Evolutionary conservation across 768 basidiomycete genomes (phyloP).

Genomic region (Rhizopogon roseolus): DNA sequence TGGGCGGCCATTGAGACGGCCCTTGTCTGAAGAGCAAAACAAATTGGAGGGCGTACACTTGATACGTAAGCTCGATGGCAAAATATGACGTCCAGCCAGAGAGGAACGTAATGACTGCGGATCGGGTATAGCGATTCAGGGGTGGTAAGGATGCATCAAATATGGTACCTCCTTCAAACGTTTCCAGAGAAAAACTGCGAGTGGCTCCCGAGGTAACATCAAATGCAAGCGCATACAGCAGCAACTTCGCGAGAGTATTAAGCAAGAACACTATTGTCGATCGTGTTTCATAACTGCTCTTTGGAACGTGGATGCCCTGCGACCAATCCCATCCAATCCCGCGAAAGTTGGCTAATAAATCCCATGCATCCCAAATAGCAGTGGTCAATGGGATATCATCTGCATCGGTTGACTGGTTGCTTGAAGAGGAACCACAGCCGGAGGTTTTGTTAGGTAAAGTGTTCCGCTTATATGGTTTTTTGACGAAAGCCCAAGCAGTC

Average conservation of each 20-base stretch:
- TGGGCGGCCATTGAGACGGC: conserved; percentile 56
- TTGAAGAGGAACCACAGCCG: not conserved
- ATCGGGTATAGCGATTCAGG: conserved; percentile 34
- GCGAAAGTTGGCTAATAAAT: conserved; percentile 19
- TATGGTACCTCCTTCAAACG: conserved; percentile 36
- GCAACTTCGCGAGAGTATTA: not conserved
- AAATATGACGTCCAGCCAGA: conserved; percentile 41
- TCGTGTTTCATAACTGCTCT: conserved; percentile 5
- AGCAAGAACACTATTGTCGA: conserved; percentile 14
- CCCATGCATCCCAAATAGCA: conserved; percentile 21
- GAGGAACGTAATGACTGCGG: conserved; percentile 38
- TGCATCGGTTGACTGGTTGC: not conserved
- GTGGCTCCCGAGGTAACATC: conserved; percentile 10
- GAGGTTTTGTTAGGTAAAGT: not conserved
- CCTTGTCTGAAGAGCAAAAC: conserved; percentile 43
- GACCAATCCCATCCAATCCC: conserved; percentile 22
- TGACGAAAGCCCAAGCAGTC: conserved; percentile 15
- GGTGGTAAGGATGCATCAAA: conserved; percentile 28
- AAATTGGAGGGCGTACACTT: conserved; percentile 37
- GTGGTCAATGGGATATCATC: not conserved
- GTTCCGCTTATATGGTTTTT: conserved; percentile 2
- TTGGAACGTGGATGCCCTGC: conserved; percentile 9
- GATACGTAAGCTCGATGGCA: conserved; percentile 39
- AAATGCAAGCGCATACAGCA: conserved; percentile 4
- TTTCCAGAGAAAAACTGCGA: conserved; percentile 31